phyloP scores from a whole-genome alignment of 495 filamentous ascomycete species.

The Rusavskia elegans region DNA sequence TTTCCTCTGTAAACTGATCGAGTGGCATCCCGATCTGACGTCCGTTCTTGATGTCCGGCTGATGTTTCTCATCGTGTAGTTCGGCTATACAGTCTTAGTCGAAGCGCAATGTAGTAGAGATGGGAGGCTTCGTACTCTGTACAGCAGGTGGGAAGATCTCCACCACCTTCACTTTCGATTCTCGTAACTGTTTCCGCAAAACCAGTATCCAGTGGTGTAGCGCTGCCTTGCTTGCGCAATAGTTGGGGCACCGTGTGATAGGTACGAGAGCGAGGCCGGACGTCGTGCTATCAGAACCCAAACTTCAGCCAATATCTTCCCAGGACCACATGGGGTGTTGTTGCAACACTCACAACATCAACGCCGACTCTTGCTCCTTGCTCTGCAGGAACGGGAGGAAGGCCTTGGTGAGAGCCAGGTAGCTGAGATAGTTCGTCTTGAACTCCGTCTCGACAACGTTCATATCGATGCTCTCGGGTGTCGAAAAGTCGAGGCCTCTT shows the following conservation, averaged over 20 bases:
- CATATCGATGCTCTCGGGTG: constrained; percentile 41
- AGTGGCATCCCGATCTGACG: constrained; percentile 42
- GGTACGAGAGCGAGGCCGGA: constrained; percentile 29
- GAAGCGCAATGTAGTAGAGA: neutral
- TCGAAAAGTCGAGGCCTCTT: constrained; percentile 39
- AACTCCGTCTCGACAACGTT: constrained; percentile 36
- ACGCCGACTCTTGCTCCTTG: constrained; percentile 19
- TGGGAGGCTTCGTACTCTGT: constrained; percentile 26
- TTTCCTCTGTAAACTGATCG: constrained; percentile 38
- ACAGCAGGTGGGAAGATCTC: constrained; percentile 58
- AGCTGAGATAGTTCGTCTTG: constrained; percentile 51
- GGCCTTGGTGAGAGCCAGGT: constrained; percentile 40
- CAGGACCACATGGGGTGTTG: neutral
- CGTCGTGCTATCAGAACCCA: constrained; percentile 17
- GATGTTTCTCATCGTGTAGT: constrained; percentile 25
- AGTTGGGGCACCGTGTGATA: constrained; percentile 22
- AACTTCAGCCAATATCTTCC: neutral
- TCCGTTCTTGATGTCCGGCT: constrained; percentile 17
- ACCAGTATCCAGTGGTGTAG: constrained; percentile 33
- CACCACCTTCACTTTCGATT: constrained; percentile 37
- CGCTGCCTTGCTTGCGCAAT: constrained; percentile 31
- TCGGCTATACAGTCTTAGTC: constrained; percentile 13
- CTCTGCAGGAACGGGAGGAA: constrained; percentile 49
- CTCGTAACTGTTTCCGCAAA: constrained; percentile 42
- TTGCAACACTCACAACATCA: constrained; percentile 19